Conservation (phyloP, 345 rosid species). For the Eucalyptus caleyi region DNA sequence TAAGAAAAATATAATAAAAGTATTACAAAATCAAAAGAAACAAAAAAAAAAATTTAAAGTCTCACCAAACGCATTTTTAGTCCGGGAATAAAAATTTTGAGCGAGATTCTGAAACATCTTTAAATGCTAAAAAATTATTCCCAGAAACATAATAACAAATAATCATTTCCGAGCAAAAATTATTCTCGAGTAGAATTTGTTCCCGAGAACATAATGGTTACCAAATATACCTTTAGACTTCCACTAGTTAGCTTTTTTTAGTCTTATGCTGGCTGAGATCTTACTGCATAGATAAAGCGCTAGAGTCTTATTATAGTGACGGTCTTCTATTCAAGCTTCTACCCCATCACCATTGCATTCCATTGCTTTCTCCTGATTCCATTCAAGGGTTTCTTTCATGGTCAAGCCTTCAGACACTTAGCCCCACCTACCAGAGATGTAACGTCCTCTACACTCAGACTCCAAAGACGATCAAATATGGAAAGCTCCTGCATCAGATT, state of each 20-base stretch:
- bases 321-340: neutral
- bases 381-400: neutral
- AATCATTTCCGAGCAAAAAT: too few relatives aligned
- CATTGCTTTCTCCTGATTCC: neutral
- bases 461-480: neutral
- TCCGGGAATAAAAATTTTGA: too few relatives aligned
- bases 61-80: accelerated
- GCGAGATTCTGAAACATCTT: accelerated
- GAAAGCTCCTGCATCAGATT: neutral
- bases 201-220: accelerated
- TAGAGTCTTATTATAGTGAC: neutral
- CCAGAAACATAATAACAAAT: accelerated
- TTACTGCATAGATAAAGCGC: neutral
- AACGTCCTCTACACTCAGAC: neutral
- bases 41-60: too few relatives aligned
- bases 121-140: accelerated
- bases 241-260: neutral
- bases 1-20: too few relatives aligned
- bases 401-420: neutral
- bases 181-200: accelerated
- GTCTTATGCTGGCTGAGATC: neutral
- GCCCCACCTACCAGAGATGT: neutral
- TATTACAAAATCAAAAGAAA: too few relatives aligned
- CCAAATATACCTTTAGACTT: neutral
- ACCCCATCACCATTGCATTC: neutral